Base-by-base conservation (phyloP, 257 asterid genomes). In the Nicotiana undulata region DNA sequence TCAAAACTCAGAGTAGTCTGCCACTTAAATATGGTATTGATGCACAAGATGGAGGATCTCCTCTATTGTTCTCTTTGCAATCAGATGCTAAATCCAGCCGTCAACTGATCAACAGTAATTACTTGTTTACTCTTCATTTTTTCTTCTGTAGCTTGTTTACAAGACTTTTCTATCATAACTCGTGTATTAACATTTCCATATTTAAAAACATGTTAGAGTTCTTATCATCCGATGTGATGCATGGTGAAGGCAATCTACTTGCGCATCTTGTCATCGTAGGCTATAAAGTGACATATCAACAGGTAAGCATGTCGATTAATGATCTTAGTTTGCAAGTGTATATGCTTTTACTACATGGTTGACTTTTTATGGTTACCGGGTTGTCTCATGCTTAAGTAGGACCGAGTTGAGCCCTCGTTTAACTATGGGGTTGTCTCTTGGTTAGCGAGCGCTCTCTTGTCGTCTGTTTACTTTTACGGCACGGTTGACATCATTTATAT, bases 21-120 rank as follows among this genome's bases (percentile, higher is more conserved):
- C 98, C 98, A 76, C 92, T 93, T 63, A 90, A 91, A 80, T 94
- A 96, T 83, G 99, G 99, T 46, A 92, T 96, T 81, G 99, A 94
- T 88, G 99, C 98, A 82, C 32, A 89, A 82, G 99, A 96, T 88
- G 99, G 99, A 40, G 99, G 98, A 80, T 94, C 99, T 64, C 97
- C 97, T 83, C 88, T 89, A 72, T 84, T 96, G 80, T 96, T 96
- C 90, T 87, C 95, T 76, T 77, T 77, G 77, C 89, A 83, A 79
- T 86, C 97, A 61, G 82, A 77, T 75, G 86, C 90, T 81, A 96
- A 94, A 88, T 94, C 99, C 85, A 96, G 97, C 90, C 86, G 94
- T 70, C 97, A 96, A 84, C 72, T 96, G 66, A 85, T 96, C 56
- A 77, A 81, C 81, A 98, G 99, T 96, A 92, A 88, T 65, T 51